These are phyloP conservation scores for Nakaseomyces delphensis DNA, from an alignment of 1,139 yeast genomes.

Conservation along the genomic window DNA sequence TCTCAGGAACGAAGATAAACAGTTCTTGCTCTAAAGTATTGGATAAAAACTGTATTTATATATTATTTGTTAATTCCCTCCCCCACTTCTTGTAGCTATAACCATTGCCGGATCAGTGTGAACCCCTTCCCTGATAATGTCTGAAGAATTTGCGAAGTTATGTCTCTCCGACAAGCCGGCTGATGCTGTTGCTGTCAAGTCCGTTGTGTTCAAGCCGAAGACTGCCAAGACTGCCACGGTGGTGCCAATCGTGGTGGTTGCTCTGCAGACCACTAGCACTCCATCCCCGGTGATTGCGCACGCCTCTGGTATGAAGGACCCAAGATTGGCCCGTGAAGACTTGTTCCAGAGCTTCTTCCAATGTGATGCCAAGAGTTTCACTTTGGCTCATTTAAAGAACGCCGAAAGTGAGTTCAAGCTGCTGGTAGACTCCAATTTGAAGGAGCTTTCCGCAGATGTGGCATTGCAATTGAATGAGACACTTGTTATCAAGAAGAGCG, in stretches of 20 bases:
- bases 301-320: constrained; percentile 69
- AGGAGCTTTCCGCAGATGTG: constrained; percentile 32
- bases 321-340: constrained; percentile 80
- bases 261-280: constrained; percentile 61
- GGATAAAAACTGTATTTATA: background rate
- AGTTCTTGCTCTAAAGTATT: background rate
- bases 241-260: constrained; percentile 73
- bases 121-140: too few species aligned
- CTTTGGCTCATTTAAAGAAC: constrained; percentile 49
- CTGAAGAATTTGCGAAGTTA: constrained; percentile 50
- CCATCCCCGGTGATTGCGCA: constrained; percentile 59
- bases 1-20: background rate
- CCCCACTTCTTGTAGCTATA: too few species aligned
- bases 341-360: constrained; percentile 60
- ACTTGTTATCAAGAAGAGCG: constrained; percentile 48
- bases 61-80: too few species aligned
- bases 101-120: too few species aligned
- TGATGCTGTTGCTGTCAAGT: constrained; percentile 47
- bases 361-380: constrained; percentile 53
- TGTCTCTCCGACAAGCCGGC: constrained; percentile 41
- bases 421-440: constrained; percentile 52
- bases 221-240: constrained; percentile 80
- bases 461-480: constrained; percentile 50
- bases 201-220: constrained; percentile 84
- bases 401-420: constrained; percentile 57